Base-by-base conservation (phyloP, 768 basidiomycete species). In the Cubamyces sp. region DNA sequence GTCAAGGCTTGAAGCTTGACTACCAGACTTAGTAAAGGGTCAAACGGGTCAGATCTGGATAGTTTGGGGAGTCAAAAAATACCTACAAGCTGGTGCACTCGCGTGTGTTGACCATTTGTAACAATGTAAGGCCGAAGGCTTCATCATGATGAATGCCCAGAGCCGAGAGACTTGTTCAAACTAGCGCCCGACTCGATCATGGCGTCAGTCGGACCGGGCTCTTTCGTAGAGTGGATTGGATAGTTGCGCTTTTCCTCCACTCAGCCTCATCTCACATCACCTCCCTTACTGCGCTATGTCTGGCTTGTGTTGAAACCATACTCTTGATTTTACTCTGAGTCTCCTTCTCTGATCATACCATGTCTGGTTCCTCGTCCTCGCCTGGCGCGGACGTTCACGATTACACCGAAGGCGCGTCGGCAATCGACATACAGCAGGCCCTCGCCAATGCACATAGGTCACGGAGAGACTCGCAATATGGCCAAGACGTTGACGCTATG, bases 371-470 rank as follows among this genome's bases (percentile, higher is more conserved):
- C 23, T 53, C 63, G 11, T 47, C 53, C 12, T 54, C 55, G 7
- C 42, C 61, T 19, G 25, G 18, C n/a, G 37, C 49, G 54, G 53
- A 26, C 59, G 53, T 54, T 43, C 62, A 79, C 66, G 93, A 95
- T 76, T 95, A 95, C 72, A 94, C 93, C 1, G 93, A 95, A 68
- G 92, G 92, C 42, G 93, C 93, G 37, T 88, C 90, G 12, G 79
- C 85, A 7, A 77, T 85, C 30, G 93, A 93, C 62, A 92, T 96
- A 46, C 74, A 83, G 60, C 74, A 79, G 64, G 92, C 83, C 18
- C 67, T 88, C n/a, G 75, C 76, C 39, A 82, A 79, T 64, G 78
- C 68, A 54, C 78, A 80, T 45, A 81, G 76, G 34, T 74, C 83
- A n/a, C 81, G 90, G 43, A 82, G 86, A 19, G 84, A 90, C 68